Percentiles rank a stretch among this genome's conserved stretches.
Conservation (phyloP, 164 flowering plant species). For the Cinnamomum micranthum region DNA sequence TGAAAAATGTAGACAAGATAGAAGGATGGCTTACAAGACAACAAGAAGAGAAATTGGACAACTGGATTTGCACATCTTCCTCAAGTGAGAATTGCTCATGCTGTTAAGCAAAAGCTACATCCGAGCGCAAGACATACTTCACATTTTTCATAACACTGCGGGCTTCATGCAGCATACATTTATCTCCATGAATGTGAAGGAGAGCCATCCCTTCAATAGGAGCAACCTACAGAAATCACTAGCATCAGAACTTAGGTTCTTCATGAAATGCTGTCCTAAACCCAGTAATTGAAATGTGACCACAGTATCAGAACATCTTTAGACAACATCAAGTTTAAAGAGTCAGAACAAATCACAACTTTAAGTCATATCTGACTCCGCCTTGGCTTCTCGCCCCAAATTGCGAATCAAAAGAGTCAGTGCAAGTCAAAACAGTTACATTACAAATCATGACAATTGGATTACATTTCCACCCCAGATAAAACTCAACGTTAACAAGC, state of each 20-base stretch:
- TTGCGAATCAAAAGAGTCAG: no score
- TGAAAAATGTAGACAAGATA: neutral
- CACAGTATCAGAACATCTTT: neutral
- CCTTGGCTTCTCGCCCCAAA: neutral
- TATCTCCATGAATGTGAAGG: conserved; percentile 87
- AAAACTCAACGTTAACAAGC: no score
- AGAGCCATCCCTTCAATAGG: conserved; percentile 95
- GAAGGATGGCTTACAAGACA: neutral
- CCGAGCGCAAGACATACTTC: conserved; percentile 90
- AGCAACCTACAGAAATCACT: conserved; percentile 47
- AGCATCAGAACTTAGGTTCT: neutral
- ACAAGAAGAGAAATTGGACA: neutral
- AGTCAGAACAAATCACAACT: neutral
- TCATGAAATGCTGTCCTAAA: neutral
- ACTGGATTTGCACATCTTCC: neutral
- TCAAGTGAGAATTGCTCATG: neutral
- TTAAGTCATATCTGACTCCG: neutral
- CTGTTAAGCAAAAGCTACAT: conserved; percentile 72
- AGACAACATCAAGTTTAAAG: neutral
- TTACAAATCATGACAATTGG: no score
- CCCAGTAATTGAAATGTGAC: neutral
- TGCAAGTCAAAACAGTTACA: no score
- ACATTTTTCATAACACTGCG: conserved; percentile 72
- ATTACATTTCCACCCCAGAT: no score
- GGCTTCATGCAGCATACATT: conserved; percentile 92